These are phyloP conservation scores for Herpetospermum pedunculosum DNA, from an alignment of 306 rosid species.

Conservation along the genomic window DNA sequence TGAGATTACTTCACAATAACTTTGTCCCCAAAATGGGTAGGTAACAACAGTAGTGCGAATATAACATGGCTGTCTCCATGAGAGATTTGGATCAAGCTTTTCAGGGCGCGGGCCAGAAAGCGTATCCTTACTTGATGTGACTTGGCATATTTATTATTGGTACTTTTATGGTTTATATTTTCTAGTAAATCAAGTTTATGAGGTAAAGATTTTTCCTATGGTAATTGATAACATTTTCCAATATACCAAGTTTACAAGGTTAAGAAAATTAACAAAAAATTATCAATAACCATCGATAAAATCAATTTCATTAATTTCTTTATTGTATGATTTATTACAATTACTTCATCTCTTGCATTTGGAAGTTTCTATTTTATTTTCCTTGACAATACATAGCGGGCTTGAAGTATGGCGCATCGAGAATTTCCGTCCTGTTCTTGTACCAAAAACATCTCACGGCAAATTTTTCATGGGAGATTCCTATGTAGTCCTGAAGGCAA, in stretches of 20 bases:
- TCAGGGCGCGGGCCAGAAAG: conserved; percentile 97
- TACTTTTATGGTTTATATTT: not conserved
- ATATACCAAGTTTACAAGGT: not conserved
- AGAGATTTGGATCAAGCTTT: conserved; percentile 92
- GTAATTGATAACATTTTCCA: not conserved
- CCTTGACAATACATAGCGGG: conserved; percentile 73
- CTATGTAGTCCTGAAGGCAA: conserved; percentile 76
- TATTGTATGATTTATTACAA: not conserved
- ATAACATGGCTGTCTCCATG: conserved; percentile 77
- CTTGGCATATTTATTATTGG: conserved; percentile 4
- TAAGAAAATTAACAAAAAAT: not conserved
- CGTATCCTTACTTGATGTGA: conserved; percentile 65
- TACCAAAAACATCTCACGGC: conserved; percentile 61
- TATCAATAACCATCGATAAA: not conserved
- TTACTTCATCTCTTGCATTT: not conserved
- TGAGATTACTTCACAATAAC: conserved; percentile 26
- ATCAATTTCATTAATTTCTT: not conserved
- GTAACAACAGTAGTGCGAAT: conserved; percentile 20
- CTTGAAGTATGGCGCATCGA: conserved; percentile 96
- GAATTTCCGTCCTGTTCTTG: conserved; percentile 60
- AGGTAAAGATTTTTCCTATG: not conserved
- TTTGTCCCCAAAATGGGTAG: conserved; percentile 23
- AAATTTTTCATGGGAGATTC: conserved; percentile 87
- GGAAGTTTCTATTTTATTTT: conserved; percentile 16
- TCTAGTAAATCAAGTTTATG: not conserved